Evolutionary conservation across 768 basidiomycete species (phyloP).

Genomic region (Russula earlei): DNA sequence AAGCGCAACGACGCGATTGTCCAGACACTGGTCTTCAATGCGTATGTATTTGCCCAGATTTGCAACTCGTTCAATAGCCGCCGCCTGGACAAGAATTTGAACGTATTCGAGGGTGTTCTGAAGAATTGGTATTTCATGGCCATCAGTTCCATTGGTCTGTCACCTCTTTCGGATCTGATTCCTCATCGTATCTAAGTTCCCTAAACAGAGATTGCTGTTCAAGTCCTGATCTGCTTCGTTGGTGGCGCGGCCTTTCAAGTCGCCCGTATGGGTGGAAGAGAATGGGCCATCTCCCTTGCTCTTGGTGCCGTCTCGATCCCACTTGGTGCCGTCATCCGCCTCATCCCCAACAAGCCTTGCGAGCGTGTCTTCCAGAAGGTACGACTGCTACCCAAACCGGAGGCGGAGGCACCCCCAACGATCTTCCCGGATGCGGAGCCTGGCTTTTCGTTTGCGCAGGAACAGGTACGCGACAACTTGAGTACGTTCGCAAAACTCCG

Average conservation of each 20-base stretch:
- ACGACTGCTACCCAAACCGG: conserved; percentile 53
- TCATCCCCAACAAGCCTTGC: conserved; percentile 72
- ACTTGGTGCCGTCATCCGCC: conserved; percentile 71
- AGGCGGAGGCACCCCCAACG: conserved; percentile 58
- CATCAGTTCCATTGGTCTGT: conserved; percentile 78
- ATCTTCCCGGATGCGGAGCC: conserved; percentile 46
- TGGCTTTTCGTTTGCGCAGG: conserved; percentile 72
- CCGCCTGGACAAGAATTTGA: conserved; percentile 73
- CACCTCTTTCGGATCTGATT: neutral
- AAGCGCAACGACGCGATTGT: conserved; percentile 39
- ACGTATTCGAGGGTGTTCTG: conserved; percentile 78
- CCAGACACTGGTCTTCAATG: conserved; percentile 90
- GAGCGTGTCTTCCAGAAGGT: conserved; percentile 48
- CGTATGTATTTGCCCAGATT: conserved; percentile 97
- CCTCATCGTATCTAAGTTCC: conserved; percentile 2
- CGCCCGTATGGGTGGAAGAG: conserved; percentile 60
- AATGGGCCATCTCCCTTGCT: conserved; percentile 91
- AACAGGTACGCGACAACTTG: conserved; percentile 80
- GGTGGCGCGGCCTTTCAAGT: conserved; percentile 92
- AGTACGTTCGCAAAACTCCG: conserved; percentile 72
- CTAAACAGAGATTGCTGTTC: conserved; percentile 68
- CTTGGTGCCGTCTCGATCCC: conserved; percentile 84
- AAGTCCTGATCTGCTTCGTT: conserved; percentile 83
- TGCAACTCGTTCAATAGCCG: conserved; percentile 93
- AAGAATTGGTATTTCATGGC: conserved; percentile 76